These are phyloP conservation scores for Puccinia hordei DNA, from an alignment of 1,284 basidiomycete species.

Conservation along the genomic window DNA sequence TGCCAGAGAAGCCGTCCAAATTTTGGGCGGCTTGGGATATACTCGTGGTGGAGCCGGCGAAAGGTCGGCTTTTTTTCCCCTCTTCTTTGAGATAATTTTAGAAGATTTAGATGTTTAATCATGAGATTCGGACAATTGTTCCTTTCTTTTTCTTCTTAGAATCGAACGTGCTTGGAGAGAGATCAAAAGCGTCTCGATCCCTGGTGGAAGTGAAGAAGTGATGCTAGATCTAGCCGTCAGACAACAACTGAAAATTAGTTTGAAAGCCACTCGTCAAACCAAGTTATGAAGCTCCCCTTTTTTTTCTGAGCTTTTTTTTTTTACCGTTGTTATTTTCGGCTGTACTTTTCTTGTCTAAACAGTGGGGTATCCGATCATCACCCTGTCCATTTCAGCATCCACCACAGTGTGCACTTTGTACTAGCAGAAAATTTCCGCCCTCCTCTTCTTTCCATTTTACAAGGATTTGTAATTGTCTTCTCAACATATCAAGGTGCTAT, in stretches of 20 bases:
- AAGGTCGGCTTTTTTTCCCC: slow-evolving; percentile 22
- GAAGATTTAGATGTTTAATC: not conserved
- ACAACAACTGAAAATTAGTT: slow-evolving; percentile 51
- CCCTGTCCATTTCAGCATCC: too few relatives aligned
- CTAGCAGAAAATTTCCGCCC: too few relatives aligned
- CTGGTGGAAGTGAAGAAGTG: slow-evolving; percentile 50
- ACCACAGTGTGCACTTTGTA: too few relatives aligned
- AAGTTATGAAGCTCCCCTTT: not conserved
- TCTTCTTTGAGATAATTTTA: not conserved
- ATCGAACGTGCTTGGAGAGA: slow-evolving; percentile 48
- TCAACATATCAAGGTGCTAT: too few relatives aligned
- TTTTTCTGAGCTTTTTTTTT: too few relatives aligned
- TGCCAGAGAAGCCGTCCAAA: slow-evolving; percentile 51
- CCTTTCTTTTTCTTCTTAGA: not conserved
- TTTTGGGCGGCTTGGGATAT: slow-evolving; percentile 50
- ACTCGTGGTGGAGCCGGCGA: slow-evolving; percentile 43
- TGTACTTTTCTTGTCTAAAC: too few relatives aligned
- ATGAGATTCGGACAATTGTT: not conserved
- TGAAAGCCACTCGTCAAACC: slow-evolving; percentile 3
- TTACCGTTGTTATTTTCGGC: too few relatives aligned
- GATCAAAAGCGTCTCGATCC: slow-evolving; percentile 48
- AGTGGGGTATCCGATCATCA: too few relatives aligned
- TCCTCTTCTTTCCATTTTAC: too few relatives aligned
- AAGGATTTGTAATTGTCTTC: too few relatives aligned
- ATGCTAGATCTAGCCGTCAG: slow-evolving; percentile 49